Evolutionary conservation across 345 rosid genomes (phyloP).

Genomic region (Hibiscus trionum): DNA sequence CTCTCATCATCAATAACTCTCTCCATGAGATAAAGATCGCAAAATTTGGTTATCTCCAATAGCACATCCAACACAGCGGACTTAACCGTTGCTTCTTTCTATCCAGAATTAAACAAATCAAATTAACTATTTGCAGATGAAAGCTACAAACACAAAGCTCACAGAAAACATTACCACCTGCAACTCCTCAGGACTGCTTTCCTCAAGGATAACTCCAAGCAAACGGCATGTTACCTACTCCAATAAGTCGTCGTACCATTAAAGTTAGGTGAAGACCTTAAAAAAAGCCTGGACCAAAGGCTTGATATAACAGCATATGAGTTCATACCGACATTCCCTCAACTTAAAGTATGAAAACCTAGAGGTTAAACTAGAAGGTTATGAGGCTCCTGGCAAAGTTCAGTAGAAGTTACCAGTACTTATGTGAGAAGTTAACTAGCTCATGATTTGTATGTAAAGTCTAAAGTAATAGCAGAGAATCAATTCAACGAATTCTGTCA

Average conservation of each 20-base stretch:
- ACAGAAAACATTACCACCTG: background rate
- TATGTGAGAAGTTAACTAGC: background rate
- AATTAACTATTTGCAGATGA: background rate
- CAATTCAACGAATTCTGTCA: background rate
- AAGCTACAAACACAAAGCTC: slow-evolving; percentile 6
- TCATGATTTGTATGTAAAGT: background rate
- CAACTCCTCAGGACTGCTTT: slow-evolving; percentile 11
- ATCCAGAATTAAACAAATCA: slow-evolving; percentile 17
- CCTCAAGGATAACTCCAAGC: slow-evolving; percentile 16
- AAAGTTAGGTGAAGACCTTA: background rate
- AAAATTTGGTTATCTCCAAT: slow-evolving; percentile 81
- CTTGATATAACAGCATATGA: background rate
- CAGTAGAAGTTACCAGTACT: background rate
- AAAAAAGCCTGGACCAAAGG: background rate
- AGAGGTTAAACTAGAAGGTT: background rate
- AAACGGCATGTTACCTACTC: slow-evolving; percentile 86
- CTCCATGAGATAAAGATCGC: slow-evolving; percentile 99
- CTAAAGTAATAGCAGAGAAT: background rate
- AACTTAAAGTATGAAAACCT: background rate
- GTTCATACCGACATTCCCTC: background rate
- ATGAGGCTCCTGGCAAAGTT: background rate
- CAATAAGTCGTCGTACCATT: background rate
- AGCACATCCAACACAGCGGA: slow-evolving; percentile 91
- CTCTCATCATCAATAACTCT: slow-evolving; percentile 92
- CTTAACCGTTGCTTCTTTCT: slow-evolving; percentile 86